Percentiles rank a stretch among this genome's conserved stretches.
phyloP scores from a whole-genome alignment of 2,329 filamentous ascomycete genomes.

The Exophiala sp. region DNA sequence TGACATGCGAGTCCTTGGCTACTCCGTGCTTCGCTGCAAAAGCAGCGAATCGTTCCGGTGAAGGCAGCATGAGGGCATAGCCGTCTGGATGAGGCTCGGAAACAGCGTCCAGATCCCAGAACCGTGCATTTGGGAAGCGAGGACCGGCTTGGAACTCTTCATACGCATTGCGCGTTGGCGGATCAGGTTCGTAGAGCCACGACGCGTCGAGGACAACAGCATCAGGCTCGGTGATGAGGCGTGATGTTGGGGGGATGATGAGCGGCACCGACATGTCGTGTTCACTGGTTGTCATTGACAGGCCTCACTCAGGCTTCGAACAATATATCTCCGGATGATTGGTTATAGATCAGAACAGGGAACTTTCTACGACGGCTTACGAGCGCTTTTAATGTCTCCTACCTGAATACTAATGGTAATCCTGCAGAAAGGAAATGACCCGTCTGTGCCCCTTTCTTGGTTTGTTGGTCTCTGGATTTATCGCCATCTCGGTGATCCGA shows the following conservation, averaged over 20 bases:
- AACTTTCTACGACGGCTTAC: no score
- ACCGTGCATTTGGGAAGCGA: conserved; percentile 10
- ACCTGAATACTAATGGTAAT: no score
- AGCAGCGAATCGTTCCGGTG: conserved; percentile 9
- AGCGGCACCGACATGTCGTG: conserved; percentile 7
- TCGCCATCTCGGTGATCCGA: conserved; percentile 10
- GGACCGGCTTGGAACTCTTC: conserved; percentile 13
- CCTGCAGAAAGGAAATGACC: no score
- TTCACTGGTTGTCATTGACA: no score
- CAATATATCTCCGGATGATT: no score
- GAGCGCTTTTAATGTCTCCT: no score
- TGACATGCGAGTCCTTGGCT: conserved; percentile 7
- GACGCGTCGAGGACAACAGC: conserved; percentile 10
- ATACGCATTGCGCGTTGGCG: conserved; percentile 10
- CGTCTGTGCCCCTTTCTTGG: no score
- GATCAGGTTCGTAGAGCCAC: conserved; percentile 13
- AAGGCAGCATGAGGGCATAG: conserved; percentile 9
- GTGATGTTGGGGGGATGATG: conserved; percentile 5
- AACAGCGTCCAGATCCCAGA: conserved; percentile 12
- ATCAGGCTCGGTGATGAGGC: conserved; percentile 2
- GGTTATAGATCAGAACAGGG: no score
- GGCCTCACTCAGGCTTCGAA: no score
- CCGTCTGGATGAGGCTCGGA: conserved; percentile 12
- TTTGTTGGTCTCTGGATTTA: no score
- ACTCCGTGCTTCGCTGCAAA: conserved; percentile 9